Evolutionary conservation across 345 rosid genomes (phyloP).

Genomic region (Corchorus olitorius): DNA sequence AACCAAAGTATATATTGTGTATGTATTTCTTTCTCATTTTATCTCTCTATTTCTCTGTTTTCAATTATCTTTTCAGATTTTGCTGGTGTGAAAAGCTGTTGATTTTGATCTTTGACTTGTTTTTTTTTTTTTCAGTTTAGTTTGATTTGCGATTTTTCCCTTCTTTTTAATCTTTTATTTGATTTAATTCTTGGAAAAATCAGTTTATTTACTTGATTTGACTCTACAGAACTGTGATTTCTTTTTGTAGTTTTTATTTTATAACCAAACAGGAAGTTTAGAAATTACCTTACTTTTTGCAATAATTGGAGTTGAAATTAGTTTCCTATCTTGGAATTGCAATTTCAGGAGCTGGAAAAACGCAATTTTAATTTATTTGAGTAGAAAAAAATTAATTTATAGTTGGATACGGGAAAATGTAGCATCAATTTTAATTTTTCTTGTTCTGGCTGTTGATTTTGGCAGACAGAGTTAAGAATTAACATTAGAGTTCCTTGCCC

Average conservation of each 20-base stretch:
- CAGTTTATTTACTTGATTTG: constrained; percentile 2
- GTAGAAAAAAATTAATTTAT: background rate
- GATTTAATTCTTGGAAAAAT: background rate
- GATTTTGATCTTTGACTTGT: background rate
- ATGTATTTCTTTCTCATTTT: constrained; percentile 32
- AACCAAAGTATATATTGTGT: constrained; percentile 76
- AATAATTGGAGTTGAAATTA: background rate
- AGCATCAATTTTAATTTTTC: background rate
- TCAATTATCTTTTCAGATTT: background rate
- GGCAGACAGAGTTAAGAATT: background rate
- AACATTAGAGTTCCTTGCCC: background rate
- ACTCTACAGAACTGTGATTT: background rate
- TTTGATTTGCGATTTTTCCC: background rate
- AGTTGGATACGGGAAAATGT: background rate
- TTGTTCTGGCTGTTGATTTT: background rate
- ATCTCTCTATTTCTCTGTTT: background rate
- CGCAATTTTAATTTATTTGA: background rate
- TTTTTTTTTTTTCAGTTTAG: background rate
- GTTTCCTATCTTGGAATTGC: background rate
- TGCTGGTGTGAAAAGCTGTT: background rate
- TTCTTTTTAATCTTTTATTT: background rate
- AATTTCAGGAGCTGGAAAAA: background rate
- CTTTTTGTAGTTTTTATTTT: background rate
- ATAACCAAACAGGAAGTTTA: background rate
- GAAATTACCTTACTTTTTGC: background rate